phyloP scores from a whole-genome alignment of 352 stramenopile genomes.

The Globisporangium uncinulatum region DNA sequence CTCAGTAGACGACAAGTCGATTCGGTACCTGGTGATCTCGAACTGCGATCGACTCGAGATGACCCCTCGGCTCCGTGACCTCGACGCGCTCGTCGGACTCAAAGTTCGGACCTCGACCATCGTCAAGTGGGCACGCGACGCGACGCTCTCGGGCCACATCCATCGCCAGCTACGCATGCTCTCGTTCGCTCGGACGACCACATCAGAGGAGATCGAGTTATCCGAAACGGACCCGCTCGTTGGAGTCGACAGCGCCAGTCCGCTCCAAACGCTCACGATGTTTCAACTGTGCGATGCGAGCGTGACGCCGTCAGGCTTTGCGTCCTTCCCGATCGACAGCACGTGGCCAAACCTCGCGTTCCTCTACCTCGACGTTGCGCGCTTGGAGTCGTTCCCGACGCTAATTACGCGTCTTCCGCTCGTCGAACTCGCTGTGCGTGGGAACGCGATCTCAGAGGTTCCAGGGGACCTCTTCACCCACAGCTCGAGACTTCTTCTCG shows the following conservation, averaged over 20 bases:
- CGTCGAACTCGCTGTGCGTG: constrained; percentile 2
- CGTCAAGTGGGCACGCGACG: background rate
- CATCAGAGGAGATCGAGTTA: no score
- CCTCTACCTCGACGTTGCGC: constrained; percentile 1
- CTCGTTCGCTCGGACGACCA: background rate
- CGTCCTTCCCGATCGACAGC: background rate
- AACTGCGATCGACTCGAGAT: constrained; percentile 3
- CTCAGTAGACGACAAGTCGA: background rate
- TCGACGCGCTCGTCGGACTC: constrained; percentile 5
- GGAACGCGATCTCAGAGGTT: constrained; percentile 1
- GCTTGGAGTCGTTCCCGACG: background rate
- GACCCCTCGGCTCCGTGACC: constrained; percentile 1
- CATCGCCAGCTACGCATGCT: constrained; percentile 1
- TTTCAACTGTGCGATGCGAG: constrained; percentile 1
- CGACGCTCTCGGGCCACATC: background rate
- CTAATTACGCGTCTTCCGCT: background rate
- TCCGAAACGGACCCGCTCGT: background rate
- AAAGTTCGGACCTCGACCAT: background rate
- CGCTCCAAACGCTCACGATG: background rate
- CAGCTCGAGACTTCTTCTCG: background rate
- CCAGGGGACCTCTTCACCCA: constrained; percentile 3
- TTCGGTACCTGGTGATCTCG: constrained; percentile 6
- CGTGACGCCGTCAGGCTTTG: background rate
- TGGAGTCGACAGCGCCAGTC: background rate
- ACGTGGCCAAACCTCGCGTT: background rate